These are phyloP conservation scores for Tetracladium maxilliforme DNA, from an alignment of 2,329 filamentous ascomycete genomes.

Conservation along the genomic window DNA sequence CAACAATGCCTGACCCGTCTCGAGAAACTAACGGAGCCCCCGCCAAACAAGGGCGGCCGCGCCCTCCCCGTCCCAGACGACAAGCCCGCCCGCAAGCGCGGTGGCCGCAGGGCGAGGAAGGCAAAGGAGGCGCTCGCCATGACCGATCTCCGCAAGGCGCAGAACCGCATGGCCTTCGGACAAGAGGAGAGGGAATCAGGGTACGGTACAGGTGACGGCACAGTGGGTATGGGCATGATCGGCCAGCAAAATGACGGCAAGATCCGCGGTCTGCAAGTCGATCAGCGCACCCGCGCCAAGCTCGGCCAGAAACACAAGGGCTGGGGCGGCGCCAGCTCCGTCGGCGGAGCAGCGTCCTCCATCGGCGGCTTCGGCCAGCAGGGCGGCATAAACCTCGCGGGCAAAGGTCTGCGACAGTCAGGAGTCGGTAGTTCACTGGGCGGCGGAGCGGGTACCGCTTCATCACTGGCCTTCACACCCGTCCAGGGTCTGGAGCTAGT, in stretches of 20 bases:
- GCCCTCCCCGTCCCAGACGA: constrained; percentile 89
- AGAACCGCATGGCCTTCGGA: constrained; percentile 91
- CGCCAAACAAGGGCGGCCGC: constrained; percentile 74
- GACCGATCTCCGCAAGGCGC: constrained; percentile 90
- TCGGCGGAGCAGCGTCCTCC: constrained; percentile 60
- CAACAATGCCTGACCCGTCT: constrained; percentile 72
- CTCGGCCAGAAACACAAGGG: constrained; percentile 91
- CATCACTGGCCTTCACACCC: constrained; percentile 82
- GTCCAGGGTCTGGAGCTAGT: constrained; percentile 91
- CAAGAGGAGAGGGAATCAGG: constrained; percentile 91
- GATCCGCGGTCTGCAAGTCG: constrained; percentile 77
- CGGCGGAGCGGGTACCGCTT: constrained; percentile 57
- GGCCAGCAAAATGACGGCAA: constrained; percentile 78
- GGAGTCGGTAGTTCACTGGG: constrained; percentile 64
- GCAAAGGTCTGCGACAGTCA: constrained; percentile 64
- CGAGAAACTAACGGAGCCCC: constrained; percentile 84
- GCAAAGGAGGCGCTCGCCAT: constrained; percentile 95
- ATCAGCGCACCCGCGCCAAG: constrained; percentile 85
- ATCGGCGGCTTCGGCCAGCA: constrained; percentile 63
- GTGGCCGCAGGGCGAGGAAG: constrained; percentile 77
- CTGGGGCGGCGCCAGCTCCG: constrained; percentile 62
- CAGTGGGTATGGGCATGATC: constrained; percentile 88
- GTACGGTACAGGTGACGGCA: constrained; percentile 74
- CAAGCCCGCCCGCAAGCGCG: constrained; percentile 84
- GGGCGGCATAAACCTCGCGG: constrained; percentile 53